Evolutionary conservation across 805 yeast genomes (phyloP).

Genomic region (Brettanomyces sp.): DNA sequence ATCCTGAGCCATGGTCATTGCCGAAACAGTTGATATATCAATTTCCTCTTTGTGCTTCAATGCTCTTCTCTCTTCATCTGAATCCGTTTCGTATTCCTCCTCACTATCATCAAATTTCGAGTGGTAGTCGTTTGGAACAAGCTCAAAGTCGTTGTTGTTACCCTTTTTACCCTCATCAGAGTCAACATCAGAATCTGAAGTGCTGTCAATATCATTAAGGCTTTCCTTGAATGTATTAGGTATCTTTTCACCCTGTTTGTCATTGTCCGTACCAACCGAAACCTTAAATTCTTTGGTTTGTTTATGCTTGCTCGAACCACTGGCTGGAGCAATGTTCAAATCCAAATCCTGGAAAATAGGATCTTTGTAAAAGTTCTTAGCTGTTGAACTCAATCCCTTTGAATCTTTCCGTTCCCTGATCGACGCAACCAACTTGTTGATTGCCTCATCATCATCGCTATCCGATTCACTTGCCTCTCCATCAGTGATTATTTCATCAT

Average conservation of each 20-base stretch:
- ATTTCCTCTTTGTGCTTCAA: constrained; percentile 51
- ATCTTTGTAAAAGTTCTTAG: constrained; percentile 37
- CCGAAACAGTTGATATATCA: constrained; percentile 86
- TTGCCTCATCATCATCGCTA: constrained; percentile 67
- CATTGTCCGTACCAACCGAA: constrained; percentile 8
- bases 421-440: constrained; percentile 48
- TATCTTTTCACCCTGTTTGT: constrained; percentile 6
- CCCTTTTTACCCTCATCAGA: constrained; percentile 7
- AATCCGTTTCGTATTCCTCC: constrained; percentile 35
- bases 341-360: constrained; percentile 43
- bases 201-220: constrained; percentile 10
- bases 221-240: constrained; percentile 1
- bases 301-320: constrained; percentile 5
- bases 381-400: constrained; percentile 34
- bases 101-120: constrained; percentile 26
- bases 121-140: constrained; percentile 33
- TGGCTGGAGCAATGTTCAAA: constrained; percentile 21
- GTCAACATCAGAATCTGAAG: constrained; percentile 14
- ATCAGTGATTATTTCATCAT: constrained; percentile 27
- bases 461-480: constrained; percentile 39
- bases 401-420: constrained; percentile 34
- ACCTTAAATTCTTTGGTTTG: constrained; percentile 5
- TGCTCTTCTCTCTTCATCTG: constrained; percentile 43
- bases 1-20: constrained; percentile 97
- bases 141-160: constrained; percentile 28